Base-by-base conservation (phyloP, 768 basidiomycete species). In the Lactarius indigo region DNA sequence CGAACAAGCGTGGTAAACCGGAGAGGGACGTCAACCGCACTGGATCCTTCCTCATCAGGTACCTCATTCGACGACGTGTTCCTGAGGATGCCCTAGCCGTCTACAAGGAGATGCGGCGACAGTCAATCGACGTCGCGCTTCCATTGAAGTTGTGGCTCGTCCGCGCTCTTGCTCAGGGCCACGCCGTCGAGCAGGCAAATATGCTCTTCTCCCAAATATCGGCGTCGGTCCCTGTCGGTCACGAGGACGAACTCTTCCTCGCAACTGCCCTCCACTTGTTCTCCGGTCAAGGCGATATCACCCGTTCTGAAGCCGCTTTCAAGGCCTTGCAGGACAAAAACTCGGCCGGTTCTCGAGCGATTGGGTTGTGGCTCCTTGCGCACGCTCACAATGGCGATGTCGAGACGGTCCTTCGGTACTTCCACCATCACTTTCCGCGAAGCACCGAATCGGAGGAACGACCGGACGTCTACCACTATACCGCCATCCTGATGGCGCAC, bases 401-500 rank as follows among this genome's bases (percentile, higher is more conserved):
- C 1, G 73, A 78, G 23, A 75, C 76, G 42, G 82, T 84, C 28
- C 75, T 80, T 10, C 74, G 77, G 52, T 73, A 85, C 33, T 93
- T 92, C 75, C 72, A 84, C 66, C 68, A 81, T 50, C 82, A 83
- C 68, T 91, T 86, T 70, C 83, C 70, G 5, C 41, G 26, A 0
- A 65, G 74, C 28, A 79, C 79, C 15, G 54, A 70, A 23, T 73
- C 75, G 30, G 70, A 61, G 2, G 77, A 77, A 41, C 72, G 73
- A 5, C 87, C 88, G 31, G 76, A 74, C 35, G 70, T 83, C 18
- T 59, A 76, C 52, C 86, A 89, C 68, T 91, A 84, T 72, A 80
- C 83, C 18, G 77, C 81, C 47, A 77, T 90, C 70, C 78, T 91
- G 20, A 79, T 81, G 65, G 87, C 86, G 9, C 79, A 85, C 66